Base-by-base conservation (phyloP, 257 asterid genomes). In the Echites panduratus region DNA sequence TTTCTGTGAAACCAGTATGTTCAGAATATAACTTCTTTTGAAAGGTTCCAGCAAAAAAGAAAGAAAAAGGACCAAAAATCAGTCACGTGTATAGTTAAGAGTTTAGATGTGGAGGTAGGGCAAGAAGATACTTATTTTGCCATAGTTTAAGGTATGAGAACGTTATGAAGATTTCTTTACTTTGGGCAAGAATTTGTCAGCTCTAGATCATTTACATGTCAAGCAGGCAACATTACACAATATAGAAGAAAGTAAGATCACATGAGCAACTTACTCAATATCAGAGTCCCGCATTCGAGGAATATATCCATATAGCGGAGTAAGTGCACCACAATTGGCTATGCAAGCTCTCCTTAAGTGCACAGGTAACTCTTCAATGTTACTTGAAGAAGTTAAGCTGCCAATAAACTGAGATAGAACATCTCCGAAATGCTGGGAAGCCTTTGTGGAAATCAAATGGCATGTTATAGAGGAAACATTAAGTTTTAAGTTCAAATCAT, bases 401-500 rank as follows among this genome's bases (percentile, higher is more conserved):
- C 89, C 93, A 54, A 87, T 86, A 78, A 95, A 91, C 68, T 92
- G 87, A 71, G 93, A 85, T 53, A 95, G 82, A 79, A 92, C 87
- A 72, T 95, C 99, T 70, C 96, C 93, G 43, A 95, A 95, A 79
- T 95, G 96, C 83, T 88, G 95, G 79, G 99, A 92, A 70, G 99
- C 98, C 99, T 95, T 74, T 63, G 58, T 73, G 61, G 73, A 20
- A 83, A 79, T 62, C 29, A 62, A 77, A 63, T 47, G 49, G 49
- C n/a, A 38, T 41, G 68, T 78, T 54, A 61, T 54, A 59, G 47
- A 52, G 17, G 40, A 77, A 43, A 45, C 32, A 3, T 22, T 68
- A 43, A 50, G 57, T 54, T 45, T 1, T 63, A 75, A 82, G 24
- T 35, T 48, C 53, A 71, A 26, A 35, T 6, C 12, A 53, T 7